phyloP scores from a whole-genome alignment of 176 grass and related monocot species.

The Cenchrus fungigraminus region DNA sequence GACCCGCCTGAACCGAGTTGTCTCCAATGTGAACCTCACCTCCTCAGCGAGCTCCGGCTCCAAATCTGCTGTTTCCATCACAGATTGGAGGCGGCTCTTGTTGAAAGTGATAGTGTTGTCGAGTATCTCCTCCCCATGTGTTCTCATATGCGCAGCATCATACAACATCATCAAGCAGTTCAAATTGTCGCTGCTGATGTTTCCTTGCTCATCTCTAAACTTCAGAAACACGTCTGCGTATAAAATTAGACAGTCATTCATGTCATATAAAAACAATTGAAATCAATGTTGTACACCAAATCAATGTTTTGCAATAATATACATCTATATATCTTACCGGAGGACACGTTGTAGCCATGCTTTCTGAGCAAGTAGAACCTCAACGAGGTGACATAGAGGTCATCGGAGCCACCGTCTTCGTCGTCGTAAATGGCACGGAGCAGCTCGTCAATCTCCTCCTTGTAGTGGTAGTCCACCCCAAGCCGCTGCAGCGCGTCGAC shows the following conservation, averaged over 20 bases:
- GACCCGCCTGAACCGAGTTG: slow-evolving; percentile 31
- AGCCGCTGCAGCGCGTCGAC: slow-evolving; percentile 38
- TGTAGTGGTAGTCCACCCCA: slow-evolving; percentile 49
- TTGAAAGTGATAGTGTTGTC: slow-evolving; percentile 28
- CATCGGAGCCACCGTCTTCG: not conserved
- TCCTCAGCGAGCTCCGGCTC: slow-evolving; percentile 16
- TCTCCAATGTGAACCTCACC: slow-evolving; percentile 34
- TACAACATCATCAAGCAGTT: slow-evolving; percentile 41
- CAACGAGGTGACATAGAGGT: slow-evolving; percentile 2
- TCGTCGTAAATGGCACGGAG: not conserved
- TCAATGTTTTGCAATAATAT: too few relatives aligned
- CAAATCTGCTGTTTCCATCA: not conserved
- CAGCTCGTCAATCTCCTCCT: slow-evolving; percentile 29
- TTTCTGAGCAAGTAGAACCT: too few relatives aligned
- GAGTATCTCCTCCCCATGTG: slow-evolving; percentile 44
- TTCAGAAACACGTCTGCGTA: slow-evolving; percentile 49
- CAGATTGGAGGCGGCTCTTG: not conserved
- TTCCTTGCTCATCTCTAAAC: slow-evolving; percentile 36
- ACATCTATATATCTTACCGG: not conserved
- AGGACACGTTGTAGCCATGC: not conserved
- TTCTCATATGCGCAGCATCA: slow-evolving; percentile 38
- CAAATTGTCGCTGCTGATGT: not conserved
- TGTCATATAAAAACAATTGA: not conserved
- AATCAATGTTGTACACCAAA: too few relatives aligned
- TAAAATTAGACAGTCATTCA: not conserved